phyloP scores from a whole-genome alignment of 257 asterid genomes.

The Fraxinus cuspidata region DNA sequence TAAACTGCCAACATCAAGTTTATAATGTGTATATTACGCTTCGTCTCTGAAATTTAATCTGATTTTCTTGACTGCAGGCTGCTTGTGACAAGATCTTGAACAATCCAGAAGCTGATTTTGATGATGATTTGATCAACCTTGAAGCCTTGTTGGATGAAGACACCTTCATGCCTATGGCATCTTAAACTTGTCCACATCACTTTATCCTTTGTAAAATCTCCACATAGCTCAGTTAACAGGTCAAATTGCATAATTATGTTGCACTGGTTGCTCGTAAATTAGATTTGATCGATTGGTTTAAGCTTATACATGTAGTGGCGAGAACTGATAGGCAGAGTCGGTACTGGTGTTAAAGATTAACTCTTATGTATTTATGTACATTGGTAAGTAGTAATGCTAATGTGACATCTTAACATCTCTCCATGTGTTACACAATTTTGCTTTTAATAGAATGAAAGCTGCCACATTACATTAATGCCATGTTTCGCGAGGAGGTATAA shows the following conservation, averaged over 20 bases:
- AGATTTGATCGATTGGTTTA: constrained; percentile 34
- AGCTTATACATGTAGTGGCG: constrained; percentile 29
- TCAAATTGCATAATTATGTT: constrained; percentile 35
- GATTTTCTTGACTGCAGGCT: constrained; percentile 52
- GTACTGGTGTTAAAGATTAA: constrained; percentile 17
- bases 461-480: background rate
- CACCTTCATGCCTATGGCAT: constrained; percentile 43
- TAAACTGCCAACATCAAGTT: background rate
- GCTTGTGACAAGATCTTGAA: constrained; percentile 43
- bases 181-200: constrained; percentile 24
- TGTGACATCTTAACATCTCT: constrained; percentile 7
- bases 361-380: constrained; percentile 20
- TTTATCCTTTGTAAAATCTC: constrained; percentile 18
- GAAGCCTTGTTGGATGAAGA: constrained; percentile 76
- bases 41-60: background rate
- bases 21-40: background rate
- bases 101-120: constrained; percentile 53
- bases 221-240: constrained; percentile 26
- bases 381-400: constrained; percentile 29
- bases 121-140: constrained; percentile 68
- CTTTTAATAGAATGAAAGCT: background rate
- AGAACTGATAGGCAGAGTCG: constrained; percentile 30
- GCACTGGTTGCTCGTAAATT: constrained; percentile 41
- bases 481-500: background rate
- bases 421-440: background rate